Percentiles rank a stretch among this genome's conserved stretches.
Evolutionary conservation across 2,329 filamentous ascomycete species (phyloP).

Genomic region (Aureobasidium musti): DNA sequence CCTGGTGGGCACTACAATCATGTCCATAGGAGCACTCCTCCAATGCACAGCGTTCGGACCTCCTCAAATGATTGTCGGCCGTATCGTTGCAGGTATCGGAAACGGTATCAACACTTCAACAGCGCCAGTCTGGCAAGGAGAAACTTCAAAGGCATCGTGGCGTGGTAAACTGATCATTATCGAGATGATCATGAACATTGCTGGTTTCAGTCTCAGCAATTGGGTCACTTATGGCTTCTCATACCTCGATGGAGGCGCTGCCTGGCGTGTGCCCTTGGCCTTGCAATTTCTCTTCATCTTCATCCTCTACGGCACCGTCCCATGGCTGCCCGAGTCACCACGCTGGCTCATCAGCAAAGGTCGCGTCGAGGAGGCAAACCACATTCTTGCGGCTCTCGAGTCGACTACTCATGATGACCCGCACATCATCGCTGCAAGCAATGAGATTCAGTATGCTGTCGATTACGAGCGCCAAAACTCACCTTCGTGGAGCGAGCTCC

Average conservation of each 20-base stretch:
- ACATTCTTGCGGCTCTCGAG: constrained; percentile 54
- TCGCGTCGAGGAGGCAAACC: constrained; percentile 50
- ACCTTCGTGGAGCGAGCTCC: constrained; percentile 53
- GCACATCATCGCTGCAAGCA: constrained; percentile 47
- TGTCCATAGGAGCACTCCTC: constrained; percentile 53
- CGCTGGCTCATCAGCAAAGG: constrained; percentile 53
- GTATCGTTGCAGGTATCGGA: constrained; percentile 52
- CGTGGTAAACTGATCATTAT: constrained; percentile 41
- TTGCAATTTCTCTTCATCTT: constrained; percentile 55
- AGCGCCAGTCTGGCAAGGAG: constrained; percentile 55
- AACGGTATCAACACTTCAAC: constrained; percentile 55
- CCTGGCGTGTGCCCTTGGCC: constrained; percentile 52
- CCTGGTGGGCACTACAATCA: constrained; percentile 52
- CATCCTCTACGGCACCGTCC: constrained; percentile 49
- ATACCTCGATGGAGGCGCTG: constrained; percentile 46
- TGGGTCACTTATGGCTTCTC: constrained; percentile 46
- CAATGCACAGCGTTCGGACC: constrained; percentile 51
- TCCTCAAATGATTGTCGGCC: constrained; percentile 54
- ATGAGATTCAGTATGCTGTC: constrained; percentile 49
- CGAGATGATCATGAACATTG: constrained; percentile 53
- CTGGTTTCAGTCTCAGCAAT: constrained; percentile 53
- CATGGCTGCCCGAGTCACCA: constrained; percentile 52
- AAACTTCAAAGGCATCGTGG: constrained; percentile 51
- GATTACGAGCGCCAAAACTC: constrained; percentile 54
- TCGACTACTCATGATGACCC: constrained; percentile 49